phyloP scores from a whole-genome alignment of 192 early-diverging fungal genomes.

The Rhizophagus sp. region DNA sequence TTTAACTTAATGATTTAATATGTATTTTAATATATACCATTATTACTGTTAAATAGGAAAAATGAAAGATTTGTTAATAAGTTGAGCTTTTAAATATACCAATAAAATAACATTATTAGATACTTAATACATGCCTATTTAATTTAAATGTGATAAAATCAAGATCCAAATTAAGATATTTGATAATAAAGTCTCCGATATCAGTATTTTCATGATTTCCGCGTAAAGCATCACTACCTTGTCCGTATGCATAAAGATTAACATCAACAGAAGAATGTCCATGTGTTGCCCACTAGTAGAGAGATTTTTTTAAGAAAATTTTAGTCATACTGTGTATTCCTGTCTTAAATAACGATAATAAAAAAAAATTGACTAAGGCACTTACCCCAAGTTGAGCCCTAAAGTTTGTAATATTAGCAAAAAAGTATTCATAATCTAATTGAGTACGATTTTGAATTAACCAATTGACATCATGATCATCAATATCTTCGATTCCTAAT shows the following conservation, averaged over 20 bases:
- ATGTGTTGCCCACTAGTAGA: slow-evolving; percentile 73
- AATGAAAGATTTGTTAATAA: no score
- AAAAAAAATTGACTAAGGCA: neutral
- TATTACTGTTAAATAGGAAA: no score
- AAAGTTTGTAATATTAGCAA: slow-evolving; percentile 53
- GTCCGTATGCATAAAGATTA: slow-evolving; percentile 68
- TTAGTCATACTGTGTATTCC: neutral
- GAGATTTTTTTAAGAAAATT: neutral
- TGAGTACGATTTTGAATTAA: slow-evolving; percentile 40
- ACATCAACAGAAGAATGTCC: slow-evolving; percentile 97
- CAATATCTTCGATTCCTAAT: slow-evolving; percentile 51
- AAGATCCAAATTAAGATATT: slow-evolving; percentile 57
- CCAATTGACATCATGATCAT: slow-evolving; percentile 57
- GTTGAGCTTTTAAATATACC: no score
- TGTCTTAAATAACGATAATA: neutral
- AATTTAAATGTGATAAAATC: slow-evolving; percentile 47
- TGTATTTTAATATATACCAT: no score
- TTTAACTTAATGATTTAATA: no score
- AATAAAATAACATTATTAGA: no score
- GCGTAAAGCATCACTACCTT: slow-evolving; percentile 39
- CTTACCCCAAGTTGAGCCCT: slow-evolving; percentile 61
- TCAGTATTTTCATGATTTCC: slow-evolving; percentile 73
- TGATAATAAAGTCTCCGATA: slow-evolving; percentile 56
- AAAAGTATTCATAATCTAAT: slow-evolving; percentile 45
- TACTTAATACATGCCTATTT: slow-evolving; percentile 32